Percentiles rank a stretch among this genome's conserved stretches.
These are phyloP conservation scores for Takakia lepidozioides DNA, from an alignment of 225 moss, liverwort and hornwort genomes.

Conservation along the genomic window DNA sequence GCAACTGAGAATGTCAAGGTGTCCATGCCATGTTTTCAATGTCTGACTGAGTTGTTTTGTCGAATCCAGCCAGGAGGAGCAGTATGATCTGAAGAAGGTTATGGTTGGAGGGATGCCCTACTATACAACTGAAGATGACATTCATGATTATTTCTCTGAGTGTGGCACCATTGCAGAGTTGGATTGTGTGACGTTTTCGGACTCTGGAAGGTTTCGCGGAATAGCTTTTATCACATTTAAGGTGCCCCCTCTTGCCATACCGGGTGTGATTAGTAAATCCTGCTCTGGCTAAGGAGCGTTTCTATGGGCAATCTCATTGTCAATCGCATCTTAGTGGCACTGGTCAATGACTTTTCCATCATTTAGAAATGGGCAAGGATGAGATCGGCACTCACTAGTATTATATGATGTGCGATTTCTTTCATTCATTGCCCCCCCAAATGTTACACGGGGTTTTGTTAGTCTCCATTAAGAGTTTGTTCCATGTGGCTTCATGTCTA, in stretches of 20 bases:
- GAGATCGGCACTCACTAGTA: no score
- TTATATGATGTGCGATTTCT: no score
- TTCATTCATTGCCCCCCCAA: no score
- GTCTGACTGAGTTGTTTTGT: neutral
- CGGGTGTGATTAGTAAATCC: no score
- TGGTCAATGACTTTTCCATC: no score
- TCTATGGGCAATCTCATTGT: no score
- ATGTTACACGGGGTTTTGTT: no score
- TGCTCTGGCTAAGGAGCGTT: no score
- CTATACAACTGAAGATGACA: constrained; percentile 46
- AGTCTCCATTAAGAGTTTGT: no score
- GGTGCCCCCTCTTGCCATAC: constrained; percentile 21
- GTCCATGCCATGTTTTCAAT: neutral
- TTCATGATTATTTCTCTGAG: constrained; percentile 55
- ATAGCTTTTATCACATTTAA: constrained; percentile 61
- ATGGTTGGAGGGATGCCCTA: constrained; percentile 73
- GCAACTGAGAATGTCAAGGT: neutral
- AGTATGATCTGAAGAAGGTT: constrained; percentile 41
- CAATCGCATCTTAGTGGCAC: no score
- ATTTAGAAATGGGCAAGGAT: no score
- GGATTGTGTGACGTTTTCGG: constrained; percentile 62
- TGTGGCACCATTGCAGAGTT: constrained; percentile 64
- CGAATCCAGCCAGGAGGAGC: neutral
- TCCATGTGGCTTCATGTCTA: neutral
- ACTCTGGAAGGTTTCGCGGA: constrained; percentile 65